Conservation (phyloP, 768 basidiomycete genomes). For the Amanita molliuscula region DNA sequence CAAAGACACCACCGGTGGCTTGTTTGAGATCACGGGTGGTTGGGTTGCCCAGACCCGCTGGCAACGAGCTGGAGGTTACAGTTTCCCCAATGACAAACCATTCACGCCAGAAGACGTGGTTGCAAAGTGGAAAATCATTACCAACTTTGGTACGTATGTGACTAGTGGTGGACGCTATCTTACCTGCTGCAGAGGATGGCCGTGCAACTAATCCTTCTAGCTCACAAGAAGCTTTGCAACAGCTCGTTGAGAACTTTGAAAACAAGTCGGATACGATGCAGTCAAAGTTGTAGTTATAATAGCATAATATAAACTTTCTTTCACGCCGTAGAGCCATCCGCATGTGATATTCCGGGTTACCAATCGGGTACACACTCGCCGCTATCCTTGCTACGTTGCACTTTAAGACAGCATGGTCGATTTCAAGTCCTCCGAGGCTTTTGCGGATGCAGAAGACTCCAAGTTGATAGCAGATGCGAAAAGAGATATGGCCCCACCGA, state of each 20-base stretch:
- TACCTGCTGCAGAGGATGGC: slow-evolving; percentile 47
- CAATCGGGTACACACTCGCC: neutral
- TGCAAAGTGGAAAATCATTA: slow-evolving; percentile 74
- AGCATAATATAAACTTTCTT: neutral
- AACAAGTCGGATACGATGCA: slow-evolving; percentile 33
- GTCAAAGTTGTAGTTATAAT: slow-evolving; percentile 37
- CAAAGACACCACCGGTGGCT: slow-evolving; percentile 51
- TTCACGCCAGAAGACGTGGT: slow-evolving; percentile 76
- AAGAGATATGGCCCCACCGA: slow-evolving; percentile 38
- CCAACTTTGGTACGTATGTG: slow-evolving; percentile 59
- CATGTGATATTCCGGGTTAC: slow-evolving; percentile 13
- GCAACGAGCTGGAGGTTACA: slow-evolving; percentile 82
- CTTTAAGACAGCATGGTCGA: slow-evolving; percentile 19
- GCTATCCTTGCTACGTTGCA: neutral
- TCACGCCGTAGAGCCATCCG: neutral
- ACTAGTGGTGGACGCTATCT: neutral
- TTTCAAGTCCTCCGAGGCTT: slow-evolving; percentile 37
- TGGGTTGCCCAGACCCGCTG: slow-evolving; percentile 91
- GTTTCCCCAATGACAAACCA: slow-evolving; percentile 71
- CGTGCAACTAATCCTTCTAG: slow-evolving; percentile 75
- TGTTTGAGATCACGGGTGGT: slow-evolving; percentile 86
- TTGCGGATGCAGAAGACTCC: slow-evolving; percentile 74
- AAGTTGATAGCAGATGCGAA: slow-evolving; percentile 78
- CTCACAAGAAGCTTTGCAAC: slow-evolving; percentile 66
- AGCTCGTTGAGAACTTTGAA: slow-evolving; percentile 44